Base-by-base conservation (phyloP, 768 basidiomycete genomes). In the Kwoniella europaea region DNA sequence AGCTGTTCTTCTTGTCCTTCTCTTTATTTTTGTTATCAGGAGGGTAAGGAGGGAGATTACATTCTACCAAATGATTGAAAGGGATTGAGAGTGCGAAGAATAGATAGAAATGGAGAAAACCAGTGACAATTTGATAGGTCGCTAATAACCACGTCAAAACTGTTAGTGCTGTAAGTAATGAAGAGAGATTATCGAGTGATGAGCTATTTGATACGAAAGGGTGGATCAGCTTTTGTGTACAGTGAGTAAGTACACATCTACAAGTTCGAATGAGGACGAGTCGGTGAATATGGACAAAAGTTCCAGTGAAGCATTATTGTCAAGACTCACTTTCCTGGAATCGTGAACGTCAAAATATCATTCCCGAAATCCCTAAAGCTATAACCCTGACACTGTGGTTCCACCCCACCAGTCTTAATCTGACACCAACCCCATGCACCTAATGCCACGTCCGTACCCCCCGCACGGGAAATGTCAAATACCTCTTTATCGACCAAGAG, bases 21-120 rank as follows among this genome's bases (percentile, higher is more conserved):
- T 86, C 91, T 90, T 43, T 89, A 86, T 24, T 16, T 24, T 29
- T 43, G 24, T 67, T 57, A n/a, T 20, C 1, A 42, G 41, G 4
- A 9, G 10, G 16, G 10, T 1, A 27, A 41, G 20, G 57, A 15
- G 27, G 18, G 43, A 20, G 41, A 81, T 67, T 20, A 66, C 70
- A 59, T 42, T 54, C 56, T 52, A 66, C 50, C 10, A 79, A 60
- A 44, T 76, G 74, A 15, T 53, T 12, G 59, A 72, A 69, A 15
- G 78, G 80, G 57, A 81, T 62, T 0, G 78, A 78, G 22, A 81
- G 69, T 43, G 73, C 74, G 72, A 77, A 79, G 63, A 79, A 73
- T 6, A 81, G 73, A 65, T 78, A 76, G 46, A 73, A 79, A 56
- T 78, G 80, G 9, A 79, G 67, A 41, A 79, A 75, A 15, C 74